Evolutionary conservation across 495 filamentous ascomycete genomes (phyloP).

Genomic region (Penicillium parvum): DNA sequence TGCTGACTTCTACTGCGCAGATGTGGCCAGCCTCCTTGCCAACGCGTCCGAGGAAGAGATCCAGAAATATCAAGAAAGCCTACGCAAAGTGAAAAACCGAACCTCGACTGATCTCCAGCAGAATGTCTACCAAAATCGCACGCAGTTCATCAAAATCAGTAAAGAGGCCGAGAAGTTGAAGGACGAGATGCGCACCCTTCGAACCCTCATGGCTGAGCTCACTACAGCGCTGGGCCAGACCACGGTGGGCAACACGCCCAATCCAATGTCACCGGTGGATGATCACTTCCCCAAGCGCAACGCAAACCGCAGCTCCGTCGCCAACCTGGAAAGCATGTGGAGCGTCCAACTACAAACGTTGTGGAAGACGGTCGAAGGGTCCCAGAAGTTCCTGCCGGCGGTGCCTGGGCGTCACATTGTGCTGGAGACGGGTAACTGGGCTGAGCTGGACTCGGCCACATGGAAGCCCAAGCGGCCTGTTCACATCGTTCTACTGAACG

Average conservation of each 20-base stretch:
- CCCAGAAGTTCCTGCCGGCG: constrained; percentile 92
- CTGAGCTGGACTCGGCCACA: constrained; percentile 93
- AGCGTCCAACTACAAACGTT: constrained; percentile 73
- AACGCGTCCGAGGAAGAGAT: constrained; percentile 96
- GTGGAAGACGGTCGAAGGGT: constrained; percentile 94
- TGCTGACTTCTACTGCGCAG: constrained; percentile 30
- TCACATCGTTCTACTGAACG: constrained; percentile 88
- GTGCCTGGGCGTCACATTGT: constrained; percentile 87
- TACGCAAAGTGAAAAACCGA: constrained; percentile 75
- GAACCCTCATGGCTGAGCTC: constrained; percentile 84
- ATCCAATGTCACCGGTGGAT: constrained; percentile 44
- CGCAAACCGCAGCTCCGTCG: constrained; percentile 59
- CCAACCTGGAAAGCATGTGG: constrained; percentile 94
- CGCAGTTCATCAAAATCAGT: constrained; percentile 98
- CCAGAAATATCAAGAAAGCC: constrained; percentile 67
- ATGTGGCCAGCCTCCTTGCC: constrained; percentile 74
- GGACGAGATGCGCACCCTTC: constrained; percentile 86
- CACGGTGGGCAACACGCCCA: constrained; percentile 43
- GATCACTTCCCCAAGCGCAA: constrained; percentile 46
- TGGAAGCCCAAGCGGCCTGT: constrained; percentile 85
- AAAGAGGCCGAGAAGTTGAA: constrained; percentile 98
- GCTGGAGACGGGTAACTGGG: constrained; percentile 83
- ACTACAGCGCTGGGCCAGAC: constrained; percentile 72
- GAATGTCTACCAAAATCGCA: constrained; percentile 96
- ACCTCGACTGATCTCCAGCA: constrained; percentile 88